Evolutionary conservation across 2,329 filamentous ascomycete species (phyloP), one percentile per base, ranked within the genome.

Genomic region (Venturia asperata): DNA sequence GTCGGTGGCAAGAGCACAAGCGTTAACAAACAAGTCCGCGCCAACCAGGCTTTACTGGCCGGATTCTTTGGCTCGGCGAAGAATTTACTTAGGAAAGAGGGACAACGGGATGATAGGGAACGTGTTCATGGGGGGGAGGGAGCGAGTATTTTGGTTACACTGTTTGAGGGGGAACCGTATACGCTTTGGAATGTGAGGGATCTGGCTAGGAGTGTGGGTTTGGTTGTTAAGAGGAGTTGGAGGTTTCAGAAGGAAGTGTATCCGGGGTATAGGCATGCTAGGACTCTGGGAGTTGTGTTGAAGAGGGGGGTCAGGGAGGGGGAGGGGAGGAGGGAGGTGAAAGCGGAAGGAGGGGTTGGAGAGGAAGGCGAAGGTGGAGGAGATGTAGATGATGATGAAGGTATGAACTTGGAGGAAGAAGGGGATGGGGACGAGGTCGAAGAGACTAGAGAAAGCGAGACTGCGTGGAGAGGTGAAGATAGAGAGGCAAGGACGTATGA

Each of bases 81-180:
- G 67, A 71, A 65, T 63, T 72, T 72, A 30, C 65, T 74, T 19
- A 70, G 72, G 13, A 69, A 67, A 0, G 56, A 37, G 68, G 68
- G 37, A 65, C 68, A 34, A 65, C 68, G 15, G 66, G 15, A n/a
- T 21, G 61, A 64, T 27, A 10, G 67, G 68, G 24, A 71, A 58
- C 41, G 30, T 47, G 62, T 43, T 11, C 56, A 61, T 15, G 47
- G 17, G 41, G 37, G 37, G 45, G 62, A 27, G 39, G 27, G 30
- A 42, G 5, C 42, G 11, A 87, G 72, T 6, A 86, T 97, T 64
- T 77, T 96, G 63, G 86, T 97, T 27, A 95, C 92, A 0, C 79
- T 97, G 11, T 99, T 99, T 74, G 93, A 97, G 75, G 90, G 89
- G 66, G 89, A 95, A 75, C 94, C 94, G 0, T 99, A 99, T 75